Conservation (phyloP, 257 asterid genomes). For the Solanum tarapatanum region DNA sequence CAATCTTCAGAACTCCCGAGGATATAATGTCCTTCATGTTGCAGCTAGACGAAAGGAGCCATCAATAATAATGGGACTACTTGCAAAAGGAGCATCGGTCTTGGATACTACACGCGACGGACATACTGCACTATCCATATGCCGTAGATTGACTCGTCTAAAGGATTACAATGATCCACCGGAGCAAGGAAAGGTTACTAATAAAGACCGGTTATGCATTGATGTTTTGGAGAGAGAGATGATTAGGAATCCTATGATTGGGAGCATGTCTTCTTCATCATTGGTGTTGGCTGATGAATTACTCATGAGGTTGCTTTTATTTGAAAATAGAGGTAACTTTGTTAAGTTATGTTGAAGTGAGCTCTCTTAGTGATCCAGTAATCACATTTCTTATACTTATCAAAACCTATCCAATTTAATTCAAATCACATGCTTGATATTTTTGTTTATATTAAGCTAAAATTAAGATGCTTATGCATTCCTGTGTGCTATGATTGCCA, state of each 20-base stretch:
- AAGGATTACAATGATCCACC: constrained; percentile 54
- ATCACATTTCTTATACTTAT: not conserved
- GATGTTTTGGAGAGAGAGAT: constrained; percentile 68
- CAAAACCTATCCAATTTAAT: not conserved
- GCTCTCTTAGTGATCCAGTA: not conserved
- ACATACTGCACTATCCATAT: constrained; percentile 52
- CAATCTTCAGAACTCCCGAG: constrained; percentile 55
- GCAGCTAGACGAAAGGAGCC: constrained; percentile 89
- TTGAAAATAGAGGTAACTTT: constrained; percentile 71
- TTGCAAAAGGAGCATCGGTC: constrained; percentile 48
- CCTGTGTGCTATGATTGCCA: not conserved
- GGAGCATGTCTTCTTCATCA: constrained; percentile 34
- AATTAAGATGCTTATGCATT: not conserved
- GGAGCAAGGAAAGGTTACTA: constrained; percentile 55
- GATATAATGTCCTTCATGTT: constrained; percentile 71
- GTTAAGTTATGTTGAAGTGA: not conserved
- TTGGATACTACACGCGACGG: constrained; percentile 54
- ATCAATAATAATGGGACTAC: constrained; percentile 35
- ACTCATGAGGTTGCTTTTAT: constrained; percentile 63
- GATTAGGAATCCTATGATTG: constrained; percentile 51
- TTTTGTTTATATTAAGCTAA: not conserved
- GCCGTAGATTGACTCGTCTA: constrained; percentile 59
- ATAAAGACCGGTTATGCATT: constrained; percentile 59
- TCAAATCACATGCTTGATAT: not conserved
- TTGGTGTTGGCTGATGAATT: constrained; percentile 66